These are phyloP conservation scores for Thozetella sp. DNA, from an alignment of 495 filamentous ascomycete species.

Conservation along the genomic window DNA sequence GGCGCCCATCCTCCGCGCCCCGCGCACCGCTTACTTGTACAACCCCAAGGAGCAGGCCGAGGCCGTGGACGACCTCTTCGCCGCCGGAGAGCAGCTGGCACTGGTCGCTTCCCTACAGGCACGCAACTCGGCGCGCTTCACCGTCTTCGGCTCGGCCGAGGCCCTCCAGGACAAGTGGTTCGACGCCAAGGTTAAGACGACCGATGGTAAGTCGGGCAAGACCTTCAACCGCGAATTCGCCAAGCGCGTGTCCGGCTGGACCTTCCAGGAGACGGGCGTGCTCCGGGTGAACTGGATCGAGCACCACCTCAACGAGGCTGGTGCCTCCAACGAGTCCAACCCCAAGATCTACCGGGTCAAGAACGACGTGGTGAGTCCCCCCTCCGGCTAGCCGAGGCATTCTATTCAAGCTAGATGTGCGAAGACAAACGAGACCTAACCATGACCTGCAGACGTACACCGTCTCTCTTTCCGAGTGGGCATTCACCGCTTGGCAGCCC, in stretches of 20 bases:
- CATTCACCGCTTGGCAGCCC: conserved; percentile 67
- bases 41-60: conserved; percentile 87
- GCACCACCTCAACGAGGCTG: conserved; percentile 70
- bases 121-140: conserved; percentile 89
- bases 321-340: conserved; percentile 60
- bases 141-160: conserved; percentile 83
- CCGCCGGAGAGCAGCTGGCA: conserved; percentile 77
- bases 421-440: conserved; percentile 3
- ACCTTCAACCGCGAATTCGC: conserved; percentile 86
- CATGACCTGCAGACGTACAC: conserved; percentile 66
- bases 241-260: conserved; percentile 81
- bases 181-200: conserved; percentile 71
- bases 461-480: conserved; percentile 87
- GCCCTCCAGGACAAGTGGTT: conserved; percentile 91
- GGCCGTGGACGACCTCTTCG: conserved; percentile 74
- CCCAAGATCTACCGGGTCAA: conserved; percentile 94
- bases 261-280: conserved; percentile 92
- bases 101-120: conserved; percentile 85
- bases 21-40: conserved; percentile 86
- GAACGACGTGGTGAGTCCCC: conserved; percentile 86
- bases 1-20: conserved; percentile 78
- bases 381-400: not conserved
- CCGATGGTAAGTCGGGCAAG: conserved; percentile 49
- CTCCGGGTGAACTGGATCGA: conserved; percentile 81
- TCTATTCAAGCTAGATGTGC: no score